Conservation (phyloP, 805 yeast genomes). For the Trichomonascus vanleenenianus region DNA sequence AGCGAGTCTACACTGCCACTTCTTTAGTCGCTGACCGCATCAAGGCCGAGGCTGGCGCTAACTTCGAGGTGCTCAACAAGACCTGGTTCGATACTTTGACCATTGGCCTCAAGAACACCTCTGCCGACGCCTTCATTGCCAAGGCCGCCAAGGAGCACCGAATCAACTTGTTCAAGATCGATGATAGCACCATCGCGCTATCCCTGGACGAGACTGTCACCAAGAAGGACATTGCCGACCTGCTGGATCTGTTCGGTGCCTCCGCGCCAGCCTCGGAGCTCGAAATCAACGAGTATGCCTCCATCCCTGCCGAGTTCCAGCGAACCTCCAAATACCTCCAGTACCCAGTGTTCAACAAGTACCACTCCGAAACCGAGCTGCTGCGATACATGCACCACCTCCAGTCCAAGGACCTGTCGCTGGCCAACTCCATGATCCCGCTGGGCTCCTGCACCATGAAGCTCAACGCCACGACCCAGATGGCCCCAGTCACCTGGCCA, state of each 20-base stretch:
- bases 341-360: constrained; percentile 72
- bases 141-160: constrained; percentile 53
- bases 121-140: constrained; percentile 49
- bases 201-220: constrained; percentile 87
- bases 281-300: constrained; percentile 13
- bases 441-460: constrained; percentile 98
- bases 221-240: constrained; percentile 46
- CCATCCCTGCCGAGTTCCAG: constrained; percentile 30
- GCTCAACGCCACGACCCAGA: constrained; percentile 88
- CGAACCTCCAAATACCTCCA: constrained; percentile 36
- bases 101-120: constrained; percentile 38
- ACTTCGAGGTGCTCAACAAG: constrained; percentile 47
- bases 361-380: constrained; percentile 94
- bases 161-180: constrained; percentile 69
- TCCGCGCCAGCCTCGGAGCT: constrained; percentile 14
- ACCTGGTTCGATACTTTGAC: constrained; percentile 86
- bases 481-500: constrained; percentile 93
- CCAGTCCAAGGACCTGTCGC: constrained; percentile 82
- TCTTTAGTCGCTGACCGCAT: constrained; percentile 60
- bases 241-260: constrained; percentile 54
- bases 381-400: constrained; percentile 79
- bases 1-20: constrained; percentile 67
- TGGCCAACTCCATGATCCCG: constrained; percentile 96
- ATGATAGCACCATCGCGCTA: constrained; percentile 56
- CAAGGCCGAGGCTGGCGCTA: constrained; percentile 21